Conservation (phyloP, 495 filamentous ascomycete species). For the Aspergillus ostianus region DNA sequence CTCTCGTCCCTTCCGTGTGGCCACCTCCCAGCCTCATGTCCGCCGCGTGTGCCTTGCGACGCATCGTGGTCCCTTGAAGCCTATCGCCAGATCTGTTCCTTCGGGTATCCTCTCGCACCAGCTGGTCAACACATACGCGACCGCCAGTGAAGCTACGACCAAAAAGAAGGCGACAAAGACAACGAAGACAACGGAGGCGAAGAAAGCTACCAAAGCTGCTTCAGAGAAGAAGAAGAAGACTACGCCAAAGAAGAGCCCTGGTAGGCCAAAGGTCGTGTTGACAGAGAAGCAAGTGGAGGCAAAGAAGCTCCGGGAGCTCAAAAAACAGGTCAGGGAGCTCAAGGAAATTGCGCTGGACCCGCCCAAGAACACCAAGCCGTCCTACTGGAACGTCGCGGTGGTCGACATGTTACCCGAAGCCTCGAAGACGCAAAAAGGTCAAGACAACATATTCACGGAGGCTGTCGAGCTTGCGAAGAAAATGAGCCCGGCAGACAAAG, state of each 20-base stretch:
- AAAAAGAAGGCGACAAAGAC: conserved; percentile 19
- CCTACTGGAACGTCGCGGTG: conserved; percentile 26
- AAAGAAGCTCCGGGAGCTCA: conserved; percentile 19
- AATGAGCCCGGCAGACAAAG: conserved; percentile 26
- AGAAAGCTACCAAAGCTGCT: conserved; percentile 6
- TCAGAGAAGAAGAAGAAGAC: conserved; percentile 11
- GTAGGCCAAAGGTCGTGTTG: conserved; percentile 14
- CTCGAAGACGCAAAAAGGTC: background rate
- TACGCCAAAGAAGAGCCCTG: background rate
- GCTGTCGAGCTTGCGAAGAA: conserved; percentile 22
- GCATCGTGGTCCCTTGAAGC: conserved; percentile 12
- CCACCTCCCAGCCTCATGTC: conserved; percentile 28
- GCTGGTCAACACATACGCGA: conserved; percentile 30
- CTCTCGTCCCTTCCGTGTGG: conserved; percentile 28
- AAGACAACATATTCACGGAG: conserved; percentile 17
- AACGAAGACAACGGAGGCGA: conserved; percentile 6
- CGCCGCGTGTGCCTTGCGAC: conserved; percentile 26
- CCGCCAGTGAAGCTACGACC: conserved; percentile 16
- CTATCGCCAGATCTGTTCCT: conserved; percentile 10
- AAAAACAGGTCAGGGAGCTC: conserved; percentile 26
- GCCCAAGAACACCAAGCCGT: conserved; percentile 26
- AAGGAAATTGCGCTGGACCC: conserved; percentile 32
- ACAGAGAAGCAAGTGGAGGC: conserved; percentile 32
- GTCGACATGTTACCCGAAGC: conserved; percentile 17
- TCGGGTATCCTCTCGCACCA: conserved; percentile 5